Evolutionary conservation across 176 grass and related monocot species (phyloP), one percentile per base, ranked within the genome.

Genomic region (Tillandsia fasciculata): DNA sequence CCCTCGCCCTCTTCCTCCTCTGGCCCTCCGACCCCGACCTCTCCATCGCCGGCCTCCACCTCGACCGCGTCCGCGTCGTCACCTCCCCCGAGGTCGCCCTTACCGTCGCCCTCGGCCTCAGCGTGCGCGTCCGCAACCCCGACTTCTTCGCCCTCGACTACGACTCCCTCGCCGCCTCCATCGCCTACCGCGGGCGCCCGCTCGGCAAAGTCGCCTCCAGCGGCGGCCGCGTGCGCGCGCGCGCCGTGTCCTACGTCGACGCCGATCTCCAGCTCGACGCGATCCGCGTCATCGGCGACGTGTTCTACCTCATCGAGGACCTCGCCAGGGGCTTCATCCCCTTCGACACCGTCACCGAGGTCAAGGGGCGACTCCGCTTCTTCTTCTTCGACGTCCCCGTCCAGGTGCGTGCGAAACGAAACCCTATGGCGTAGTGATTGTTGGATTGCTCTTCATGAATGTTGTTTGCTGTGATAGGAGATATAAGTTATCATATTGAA

Each of bases 271-370:
- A 59, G 22, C 76, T 96, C 53, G 54, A 90, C 70, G 84, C 84
- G 2, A 82, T 90, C 8, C 71, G 79, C 54, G 82, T 96, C 27
- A 66, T 87, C 13, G 79, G 81, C 80, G 84, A 96, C 63, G 79
- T 83, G 6, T 54, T 96, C 76, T 90, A 87, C 76, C 83, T 96
- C 51, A 75, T 96, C 69, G 84, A 90, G 84, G 91, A 96, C 65
- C 79, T 90, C 48, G 67, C 73, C 0, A 28, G 78, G 48, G 91
- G 87, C 0, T 96, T 87, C 2, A 71, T 96, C 48, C 87, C 91
- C 9, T 90, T 90, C 74, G 91, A 90, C 58, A 61, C 91, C 63
- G 14, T 96, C 13, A 83, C 72, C 15, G 48, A 90, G 76, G 82
- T 96, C 23, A 82, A 90, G 74, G 91, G 91, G 8, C 68, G 61